Evolutionary conservation across 2,329 filamentous ascomycete species (phyloP).

Genomic region (Colletotrichum echinochloae): DNA sequence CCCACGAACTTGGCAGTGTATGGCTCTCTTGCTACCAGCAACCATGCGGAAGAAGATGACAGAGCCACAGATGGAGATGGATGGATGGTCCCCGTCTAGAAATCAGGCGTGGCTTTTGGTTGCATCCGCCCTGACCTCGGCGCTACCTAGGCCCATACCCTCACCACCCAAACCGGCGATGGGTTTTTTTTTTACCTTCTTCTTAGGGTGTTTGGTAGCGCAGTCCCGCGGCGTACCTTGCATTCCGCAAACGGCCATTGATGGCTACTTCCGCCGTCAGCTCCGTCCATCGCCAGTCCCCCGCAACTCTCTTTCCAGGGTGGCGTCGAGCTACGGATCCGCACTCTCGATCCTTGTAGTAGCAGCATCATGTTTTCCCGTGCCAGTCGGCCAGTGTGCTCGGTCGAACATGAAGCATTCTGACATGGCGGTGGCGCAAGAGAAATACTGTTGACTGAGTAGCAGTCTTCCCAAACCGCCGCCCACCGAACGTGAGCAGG

Average conservation of each 20-base stretch:
- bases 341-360: slow-evolving; percentile 5
- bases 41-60: slow-evolving; percentile 14
- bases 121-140: slow-evolving; percentile 27
- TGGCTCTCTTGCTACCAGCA: slow-evolving; percentile 28
- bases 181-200: no score
- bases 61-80: not conserved
- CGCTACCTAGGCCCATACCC: no score
- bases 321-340: slow-evolving; percentile 31
- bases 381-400: not conserved
- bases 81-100: slow-evolving; percentile 14
- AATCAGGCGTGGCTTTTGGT: slow-evolving; percentile 39
- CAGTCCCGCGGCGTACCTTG: slow-evolving; percentile 27
- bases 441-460: not conserved
- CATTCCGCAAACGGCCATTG: slow-evolving; percentile 35
- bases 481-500: slow-evolving; percentile 28
- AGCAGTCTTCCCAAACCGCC: slow-evolving; percentile 14
- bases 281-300: slow-evolving; percentile 5
- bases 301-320: slow-evolving; percentile 9
- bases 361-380: not conserved
- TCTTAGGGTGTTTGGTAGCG: no score
- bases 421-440: slow-evolving; percentile 8
- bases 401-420: slow-evolving; percentile 5
- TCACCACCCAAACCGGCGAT: no score
- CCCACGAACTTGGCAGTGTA: slow-evolving; percentile 21
- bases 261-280: slow-evolving; percentile 16